phyloP scores from a whole-genome alignment of 2,329 filamentous ascomycete species.

The Verticillium alfalfae region DNA sequence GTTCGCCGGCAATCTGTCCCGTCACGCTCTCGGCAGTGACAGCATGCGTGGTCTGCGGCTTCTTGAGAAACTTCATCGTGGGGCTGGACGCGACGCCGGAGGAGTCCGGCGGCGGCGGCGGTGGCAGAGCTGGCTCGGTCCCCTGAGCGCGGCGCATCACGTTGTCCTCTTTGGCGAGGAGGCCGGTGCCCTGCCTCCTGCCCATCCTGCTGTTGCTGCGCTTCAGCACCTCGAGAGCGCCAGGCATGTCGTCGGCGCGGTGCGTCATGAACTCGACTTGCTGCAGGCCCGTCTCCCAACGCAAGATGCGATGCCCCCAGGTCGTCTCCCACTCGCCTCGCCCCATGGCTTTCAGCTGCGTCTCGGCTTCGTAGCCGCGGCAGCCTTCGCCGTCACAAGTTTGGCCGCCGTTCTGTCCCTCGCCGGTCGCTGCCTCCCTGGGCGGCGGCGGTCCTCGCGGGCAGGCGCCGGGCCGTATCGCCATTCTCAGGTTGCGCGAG shows the following conservation, averaged over 20 bases:
- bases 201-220: background rate
- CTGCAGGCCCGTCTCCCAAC: background rate
- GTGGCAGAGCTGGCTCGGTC: background rate
- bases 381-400: background rate
- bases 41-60: background rate
- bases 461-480: conserved; percentile 9
- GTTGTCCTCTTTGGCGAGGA: background rate
- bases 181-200: background rate
- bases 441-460: conserved; percentile 1
- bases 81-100: background rate
- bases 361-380: background rate
- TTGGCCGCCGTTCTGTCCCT: background rate
- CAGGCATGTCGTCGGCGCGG: background rate
- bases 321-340: background rate
- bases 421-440: background rate
- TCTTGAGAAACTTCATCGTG: background rate
- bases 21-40: background rate
- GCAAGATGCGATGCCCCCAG: background rate
- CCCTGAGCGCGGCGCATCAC: background rate
- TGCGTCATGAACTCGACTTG: background rate
- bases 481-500: conserved; percentile 3
- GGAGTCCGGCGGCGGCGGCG: too few species aligned
- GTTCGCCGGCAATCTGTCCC: background rate
- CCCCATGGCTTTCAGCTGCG: background rate
- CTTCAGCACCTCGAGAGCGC: background rate